Conservation (phyloP, 2,329 filamentous ascomycete genomes). For the Ophiobolus disseminans region DNA sequence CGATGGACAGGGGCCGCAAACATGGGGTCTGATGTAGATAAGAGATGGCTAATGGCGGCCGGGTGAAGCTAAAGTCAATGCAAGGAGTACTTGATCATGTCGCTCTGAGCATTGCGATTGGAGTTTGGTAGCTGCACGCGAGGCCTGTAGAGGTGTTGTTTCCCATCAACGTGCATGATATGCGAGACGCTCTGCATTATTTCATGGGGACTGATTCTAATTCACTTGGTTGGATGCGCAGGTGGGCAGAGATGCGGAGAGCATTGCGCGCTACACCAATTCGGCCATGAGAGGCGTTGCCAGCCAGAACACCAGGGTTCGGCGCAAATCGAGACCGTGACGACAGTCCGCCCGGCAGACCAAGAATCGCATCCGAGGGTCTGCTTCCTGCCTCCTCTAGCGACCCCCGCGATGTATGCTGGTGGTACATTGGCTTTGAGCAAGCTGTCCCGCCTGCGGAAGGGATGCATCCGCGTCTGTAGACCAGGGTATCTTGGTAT, state of each 20-base stretch:
- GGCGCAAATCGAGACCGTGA: slow-evolving; percentile 3
- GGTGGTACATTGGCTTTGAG: slow-evolving; percentile 3
- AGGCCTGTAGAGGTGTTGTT: background rate
- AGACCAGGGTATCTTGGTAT: slow-evolving; percentile 4
- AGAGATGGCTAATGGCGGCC: slow-evolving; percentile 8
- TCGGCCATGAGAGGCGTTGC: slow-evolving; percentile 1
- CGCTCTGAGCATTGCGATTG: slow-evolving; percentile 1
- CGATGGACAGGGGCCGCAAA: background rate
- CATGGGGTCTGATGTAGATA: slow-evolving; percentile 6
- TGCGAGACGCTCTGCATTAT: background rate
- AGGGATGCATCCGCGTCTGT: slow-evolving; percentile 11
- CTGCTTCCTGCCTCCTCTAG: too few species aligned
- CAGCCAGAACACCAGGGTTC: slow-evolving; percentile 3
- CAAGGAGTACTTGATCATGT: slow-evolving; percentile 1
- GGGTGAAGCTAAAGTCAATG: background rate
- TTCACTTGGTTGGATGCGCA: slow-evolving; percentile 8
- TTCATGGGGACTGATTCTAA: background rate
- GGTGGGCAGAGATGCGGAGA: slow-evolving; percentile 4
- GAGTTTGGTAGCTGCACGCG: background rate
- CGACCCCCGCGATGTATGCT: background rate
- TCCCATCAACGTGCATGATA: background rate
- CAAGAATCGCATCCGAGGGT: background rate
- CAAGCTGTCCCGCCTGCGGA: slow-evolving; percentile 8
- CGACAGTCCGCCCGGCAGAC: background rate
- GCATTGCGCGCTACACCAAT: slow-evolving; percentile 6